These are phyloP conservation scores for Jackrogersella minutella DNA, from an alignment of 495 filamentous ascomycete genomes.

Conservation along the genomic window DNA sequence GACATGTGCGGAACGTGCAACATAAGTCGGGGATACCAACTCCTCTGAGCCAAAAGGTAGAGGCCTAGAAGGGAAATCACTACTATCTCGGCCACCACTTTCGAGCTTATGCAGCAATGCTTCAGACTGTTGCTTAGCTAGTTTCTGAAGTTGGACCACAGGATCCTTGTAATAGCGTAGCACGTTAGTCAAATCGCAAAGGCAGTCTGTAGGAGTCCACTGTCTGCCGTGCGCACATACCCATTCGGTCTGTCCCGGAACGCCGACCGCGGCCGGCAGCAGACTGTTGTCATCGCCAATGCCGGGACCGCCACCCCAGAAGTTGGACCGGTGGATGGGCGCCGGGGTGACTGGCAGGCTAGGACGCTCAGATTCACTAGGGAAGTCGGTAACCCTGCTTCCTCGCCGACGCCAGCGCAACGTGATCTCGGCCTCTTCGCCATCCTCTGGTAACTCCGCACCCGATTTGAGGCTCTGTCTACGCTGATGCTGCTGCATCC, in stretches of 20 bases:
- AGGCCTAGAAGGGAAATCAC: slow-evolving; percentile 51
- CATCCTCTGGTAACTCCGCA: slow-evolving; percentile 9
- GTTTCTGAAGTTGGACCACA: slow-evolving; percentile 69
- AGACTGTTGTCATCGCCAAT: slow-evolving; percentile 63
- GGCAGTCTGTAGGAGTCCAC: slow-evolving; percentile 60
- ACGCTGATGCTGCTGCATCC: slow-evolving; percentile 69
- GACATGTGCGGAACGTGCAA: slow-evolving; percentile 49
- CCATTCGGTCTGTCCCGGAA: slow-evolving; percentile 87
- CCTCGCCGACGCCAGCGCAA: slow-evolving; percentile 58
- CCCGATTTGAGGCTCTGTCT: slow-evolving; percentile 55
- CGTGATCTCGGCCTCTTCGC: slow-evolving; percentile 35
- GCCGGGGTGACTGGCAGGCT: slow-evolving; percentile 92
- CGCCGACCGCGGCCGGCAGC: slow-evolving; percentile 78
- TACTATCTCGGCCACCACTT: slow-evolving; percentile 31
- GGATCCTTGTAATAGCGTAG: slow-evolving; percentile 70
- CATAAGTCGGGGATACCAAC: slow-evolving; percentile 59
- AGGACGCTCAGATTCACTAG: slow-evolving; percentile 80
- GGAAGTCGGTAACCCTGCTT: slow-evolving; percentile 83
- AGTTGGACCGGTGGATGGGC: slow-evolving; percentile 63
- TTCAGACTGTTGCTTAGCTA: slow-evolving; percentile 69
- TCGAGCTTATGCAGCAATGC: slow-evolving; percentile 58
- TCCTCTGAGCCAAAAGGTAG: slow-evolving; percentile 60
- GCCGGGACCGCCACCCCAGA: slow-evolving; percentile 50
- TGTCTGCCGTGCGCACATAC: slow-evolving; percentile 72
- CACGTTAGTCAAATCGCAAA: slow-evolving; percentile 67